phyloP scores from a whole-genome alignment of 2,329 filamentous ascomycete species.

The Ascochyta viciae-villosae region DNA sequence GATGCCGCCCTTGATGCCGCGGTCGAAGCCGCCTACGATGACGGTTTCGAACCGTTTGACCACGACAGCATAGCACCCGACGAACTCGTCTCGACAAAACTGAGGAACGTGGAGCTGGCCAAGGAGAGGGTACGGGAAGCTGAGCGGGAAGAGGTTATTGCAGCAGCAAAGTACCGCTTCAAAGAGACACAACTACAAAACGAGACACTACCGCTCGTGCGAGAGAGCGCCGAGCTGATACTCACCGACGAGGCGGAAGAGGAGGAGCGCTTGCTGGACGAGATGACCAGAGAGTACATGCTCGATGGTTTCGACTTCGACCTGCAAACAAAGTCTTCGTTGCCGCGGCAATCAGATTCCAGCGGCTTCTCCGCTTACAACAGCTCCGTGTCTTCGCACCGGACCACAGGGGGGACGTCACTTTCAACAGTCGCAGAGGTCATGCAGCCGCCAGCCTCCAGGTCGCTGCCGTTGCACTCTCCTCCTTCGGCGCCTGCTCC shows the following conservation, averaged over 20 bases:
- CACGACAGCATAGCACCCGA: slow-evolving; percentile 52
- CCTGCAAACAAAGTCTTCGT: slow-evolving; percentile 68
- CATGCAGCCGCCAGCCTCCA: slow-evolving; percentile 50
- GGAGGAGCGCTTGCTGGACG: slow-evolving; percentile 70
- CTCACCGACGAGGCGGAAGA: slow-evolving; percentile 54
- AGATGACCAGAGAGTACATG: slow-evolving; percentile 83
- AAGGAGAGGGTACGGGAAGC: slow-evolving; percentile 78
- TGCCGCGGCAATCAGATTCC: slow-evolving; percentile 82
- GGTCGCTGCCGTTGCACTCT: slow-evolving; percentile 38
- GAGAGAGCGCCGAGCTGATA: slow-evolving; percentile 46
- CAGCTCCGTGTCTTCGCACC: slow-evolving; percentile 77
- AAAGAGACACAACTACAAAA: slow-evolving; percentile 53
- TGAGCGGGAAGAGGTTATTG: slow-evolving; percentile 71
- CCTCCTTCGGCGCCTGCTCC: slow-evolving; percentile 39
- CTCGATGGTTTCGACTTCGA: slow-evolving; percentile 84
- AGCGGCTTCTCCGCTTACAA: slow-evolving; percentile 86
- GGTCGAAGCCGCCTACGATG: slow-evolving; percentile 94
- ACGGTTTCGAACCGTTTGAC: slow-evolving; percentile 78
- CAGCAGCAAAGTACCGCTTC: slow-evolving; percentile 67
- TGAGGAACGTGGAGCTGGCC: slow-evolving; percentile 73
- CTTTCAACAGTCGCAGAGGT: slow-evolving; percentile 77
- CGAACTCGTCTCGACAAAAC: slow-evolving; percentile 44
- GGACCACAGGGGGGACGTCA: slow-evolving; percentile 70
- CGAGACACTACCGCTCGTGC: slow-evolving; percentile 54
- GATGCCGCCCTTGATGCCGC: slow-evolving; percentile 94